phyloP scores from a whole-genome alignment of 352 stramenopile genomes.

The Phytophthora boehmeriae region DNA sequence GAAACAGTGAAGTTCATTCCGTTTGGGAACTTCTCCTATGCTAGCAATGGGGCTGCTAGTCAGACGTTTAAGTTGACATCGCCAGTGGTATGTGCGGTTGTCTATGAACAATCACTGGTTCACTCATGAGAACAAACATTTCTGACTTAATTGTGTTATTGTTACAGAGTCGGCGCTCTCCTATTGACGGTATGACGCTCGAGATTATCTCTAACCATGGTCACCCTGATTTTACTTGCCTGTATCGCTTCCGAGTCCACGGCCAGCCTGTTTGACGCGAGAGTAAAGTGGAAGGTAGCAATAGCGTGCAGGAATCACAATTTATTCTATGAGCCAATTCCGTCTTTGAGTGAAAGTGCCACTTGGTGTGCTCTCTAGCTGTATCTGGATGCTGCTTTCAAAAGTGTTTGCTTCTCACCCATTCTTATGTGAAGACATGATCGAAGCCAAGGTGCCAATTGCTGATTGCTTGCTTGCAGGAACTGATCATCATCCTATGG shows the following conservation, averaged over 20 bases:
- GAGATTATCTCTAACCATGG: conserved; percentile 86
- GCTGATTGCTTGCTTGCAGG: conserved; percentile 38
- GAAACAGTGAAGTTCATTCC: conserved; percentile 56
- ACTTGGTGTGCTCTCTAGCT: background rate
- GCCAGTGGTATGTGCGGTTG: conserved; percentile 36
- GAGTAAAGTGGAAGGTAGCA: conserved; percentile 3
- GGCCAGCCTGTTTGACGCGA: conserved; percentile 44
- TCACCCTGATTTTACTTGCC: conserved; percentile 85
- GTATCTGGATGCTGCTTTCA: conserved; percentile 25
- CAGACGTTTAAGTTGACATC: conserved; percentile 74
- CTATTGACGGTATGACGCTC: conserved; percentile 74
- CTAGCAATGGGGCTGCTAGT: conserved; percentile 47
- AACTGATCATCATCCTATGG: conserved; percentile 63
- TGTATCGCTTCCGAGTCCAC: conserved; percentile 91
- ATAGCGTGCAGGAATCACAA: conserved; percentile 22
- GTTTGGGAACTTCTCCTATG: conserved; percentile 82
- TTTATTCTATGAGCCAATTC: conserved; percentile 30
- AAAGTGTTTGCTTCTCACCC: conserved; percentile 61
- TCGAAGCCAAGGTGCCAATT: conserved; percentile 69
- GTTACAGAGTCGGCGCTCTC: conserved; percentile 46
- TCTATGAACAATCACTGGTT: background rate
- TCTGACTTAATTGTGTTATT: conserved; percentile 6
- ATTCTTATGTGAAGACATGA: conserved; percentile 74
- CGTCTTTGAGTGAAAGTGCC: background rate
- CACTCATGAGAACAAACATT: background rate